Evolutionary conservation across 176 grass and related monocot species (phyloP), one percentile per base, ranked within the genome.

Genomic region (Cenchrus purpureus): DNA sequence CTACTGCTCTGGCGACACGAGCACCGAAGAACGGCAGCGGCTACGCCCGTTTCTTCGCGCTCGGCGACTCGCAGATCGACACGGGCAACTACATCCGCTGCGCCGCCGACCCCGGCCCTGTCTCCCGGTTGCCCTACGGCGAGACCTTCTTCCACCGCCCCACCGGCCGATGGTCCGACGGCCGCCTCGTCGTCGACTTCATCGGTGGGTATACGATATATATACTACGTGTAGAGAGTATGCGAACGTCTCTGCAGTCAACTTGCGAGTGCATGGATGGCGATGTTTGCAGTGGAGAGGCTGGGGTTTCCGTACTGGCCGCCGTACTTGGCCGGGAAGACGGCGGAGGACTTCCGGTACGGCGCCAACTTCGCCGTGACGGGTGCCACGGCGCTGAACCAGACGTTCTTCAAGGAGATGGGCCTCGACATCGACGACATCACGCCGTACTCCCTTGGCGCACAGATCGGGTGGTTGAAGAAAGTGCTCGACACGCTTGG

Each of bases 281-380:
- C 22, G 22, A 25, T 34, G 34, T 3, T 10, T 65, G 62, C 88
- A 97, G 95, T 76, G 12, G 76, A 94, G 81, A 67, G 80, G 59
- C 68, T 97, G 51, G 72, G 79, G 78, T 74, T 72, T 17, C 90
- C 88, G 7, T 73, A 65, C 48, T 81, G 89, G 65, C 73, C 78
- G 70, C 86, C 92, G 50, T 97, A 94, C 77, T 60, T 97, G 3
- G 82, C 42, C 0, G 92, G 78, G 48, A 87, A 87, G 60, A 84
- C 32, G 10, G 73, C 58, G 56, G 76, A 86, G 44, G 86, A 91
- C 20, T 97, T 92, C 71, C 68, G 52, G 51, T 77, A 91, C 29
- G 92, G 95, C 42, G 84, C 88, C 32, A 97, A 97, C 83, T 94
- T 97, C 46, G 95, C 90, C 7, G 95, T 94, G 37, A 90, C 63